phyloP scores from a whole-genome alignment of 2,329 filamentous ascomycete species.

The Claviceps africana region DNA sequence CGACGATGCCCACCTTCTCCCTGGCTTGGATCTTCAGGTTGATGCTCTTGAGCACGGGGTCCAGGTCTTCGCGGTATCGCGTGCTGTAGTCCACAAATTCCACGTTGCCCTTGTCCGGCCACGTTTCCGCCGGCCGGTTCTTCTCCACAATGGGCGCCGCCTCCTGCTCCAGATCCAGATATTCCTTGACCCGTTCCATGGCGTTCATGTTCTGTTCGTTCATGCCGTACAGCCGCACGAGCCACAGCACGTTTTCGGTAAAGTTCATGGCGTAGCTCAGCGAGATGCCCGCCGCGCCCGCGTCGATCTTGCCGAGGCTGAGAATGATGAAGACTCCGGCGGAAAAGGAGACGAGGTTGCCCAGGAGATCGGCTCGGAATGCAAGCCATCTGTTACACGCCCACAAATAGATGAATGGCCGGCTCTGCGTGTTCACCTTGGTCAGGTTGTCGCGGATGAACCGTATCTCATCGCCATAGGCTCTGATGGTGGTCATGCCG shows the following conservation, averaged over 20 bases:
- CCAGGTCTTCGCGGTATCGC: constrained; percentile 74
- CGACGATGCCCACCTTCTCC: constrained; percentile 93
- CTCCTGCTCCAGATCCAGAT: constrained; percentile 91
- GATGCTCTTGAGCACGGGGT: constrained; percentile 70
- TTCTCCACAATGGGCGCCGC: constrained; percentile 65
- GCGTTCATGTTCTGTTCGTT: constrained; percentile 99
- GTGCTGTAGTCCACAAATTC: constrained; percentile 85
- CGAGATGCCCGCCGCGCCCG: constrained; percentile 84
- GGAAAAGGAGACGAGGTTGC: constrained; percentile 85
- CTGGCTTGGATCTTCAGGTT: constrained; percentile 73
- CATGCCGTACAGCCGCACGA: constrained; percentile 81
- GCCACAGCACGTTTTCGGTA: constrained; percentile 92
- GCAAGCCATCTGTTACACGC: constrained; percentile 93
- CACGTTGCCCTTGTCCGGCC: constrained; percentile 75
- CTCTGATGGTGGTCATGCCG: constrained; percentile 91
- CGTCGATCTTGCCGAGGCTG: constrained; percentile 70
- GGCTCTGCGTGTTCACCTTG: constrained; percentile 78
- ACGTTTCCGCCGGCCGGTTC: constrained; percentile 61
- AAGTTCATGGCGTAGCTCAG: constrained; percentile 94
- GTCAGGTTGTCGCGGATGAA: constrained; percentile 85
- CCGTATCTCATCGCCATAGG: constrained; percentile 83
- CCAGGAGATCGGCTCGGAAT: constrained; percentile 79
- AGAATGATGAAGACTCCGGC: constrained; percentile 81
- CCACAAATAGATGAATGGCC: constrained; percentile 94
- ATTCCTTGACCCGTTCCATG: constrained; percentile 93